A percentile compares a stretch with the other conserved stretches of the same genome.
These are phyloP conservation scores for Trametes cubensis DNA, from an alignment of 768 basidiomycete genomes.

Conservation along the genomic window DNA sequence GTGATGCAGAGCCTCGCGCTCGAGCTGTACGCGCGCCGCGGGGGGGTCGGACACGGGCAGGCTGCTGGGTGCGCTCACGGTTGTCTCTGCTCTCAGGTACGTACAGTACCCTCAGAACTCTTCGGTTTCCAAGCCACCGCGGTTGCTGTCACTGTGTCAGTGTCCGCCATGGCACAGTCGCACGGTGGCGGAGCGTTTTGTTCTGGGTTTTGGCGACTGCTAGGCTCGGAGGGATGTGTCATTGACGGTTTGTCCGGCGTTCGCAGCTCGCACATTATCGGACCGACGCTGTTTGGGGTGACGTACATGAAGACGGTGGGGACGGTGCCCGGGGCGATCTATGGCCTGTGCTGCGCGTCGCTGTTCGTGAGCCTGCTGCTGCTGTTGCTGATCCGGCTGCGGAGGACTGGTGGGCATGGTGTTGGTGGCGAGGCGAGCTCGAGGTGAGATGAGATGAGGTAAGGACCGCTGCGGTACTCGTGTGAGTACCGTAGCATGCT, in stretches of 20 bases:
- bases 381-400: constrained; percentile 18
- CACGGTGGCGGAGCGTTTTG: too few relatives aligned
- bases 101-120: constrained; percentile 15
- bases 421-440: background rate
- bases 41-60: constrained; percentile 66
- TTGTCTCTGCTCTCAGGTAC: constrained; percentile 71
- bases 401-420: background rate
- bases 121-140: background rate
- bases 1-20: constrained; percentile 73
- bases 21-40: constrained; percentile 58
- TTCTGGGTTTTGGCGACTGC: background rate
- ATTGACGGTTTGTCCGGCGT: background rate
- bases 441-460: background rate
- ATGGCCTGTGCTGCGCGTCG: constrained; percentile 18
- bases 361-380: constrained; percentile 15
- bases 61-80: constrained; percentile 80
- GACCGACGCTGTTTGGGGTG: constrained; percentile 74
- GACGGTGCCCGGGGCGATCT: constrained; percentile 67
- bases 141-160: too few relatives aligned
- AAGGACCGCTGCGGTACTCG: constrained; percentile 2
- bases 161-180: too few relatives aligned
- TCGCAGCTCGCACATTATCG: constrained; percentile 66
- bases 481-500: too few relatives aligned
- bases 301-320: constrained; percentile 76
- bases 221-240: background rate